phyloP scores from a whole-genome alignment of 495 filamentous ascomycete species.

The Schizothecium vesticola region DNA sequence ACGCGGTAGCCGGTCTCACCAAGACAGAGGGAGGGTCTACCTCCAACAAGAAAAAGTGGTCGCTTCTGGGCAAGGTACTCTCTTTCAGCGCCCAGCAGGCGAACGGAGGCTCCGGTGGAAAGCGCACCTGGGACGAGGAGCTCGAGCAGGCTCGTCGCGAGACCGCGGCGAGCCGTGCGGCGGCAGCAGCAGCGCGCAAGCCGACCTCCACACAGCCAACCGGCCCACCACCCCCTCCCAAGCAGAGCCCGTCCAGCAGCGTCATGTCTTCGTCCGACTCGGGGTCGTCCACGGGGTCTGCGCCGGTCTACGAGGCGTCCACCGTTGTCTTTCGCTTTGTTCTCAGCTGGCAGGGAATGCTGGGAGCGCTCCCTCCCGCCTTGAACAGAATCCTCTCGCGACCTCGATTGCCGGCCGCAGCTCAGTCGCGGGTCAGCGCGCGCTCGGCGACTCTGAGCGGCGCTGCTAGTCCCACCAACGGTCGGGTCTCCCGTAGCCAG shows the following conservation, averaged over 20 bases:
- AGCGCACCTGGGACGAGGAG: conserved; percentile 35
- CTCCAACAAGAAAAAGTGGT: conserved; percentile 59
- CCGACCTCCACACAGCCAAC: conserved; percentile 7
- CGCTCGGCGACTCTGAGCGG: conserved; percentile 14
- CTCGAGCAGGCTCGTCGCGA: conserved; percentile 41
- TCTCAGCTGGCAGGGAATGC: conserved; percentile 27
- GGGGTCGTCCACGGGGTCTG: conserved; percentile 37
- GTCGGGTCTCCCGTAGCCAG: conserved; percentile 22
- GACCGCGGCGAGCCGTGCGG: conserved; percentile 33
- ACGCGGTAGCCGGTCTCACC: neutral
- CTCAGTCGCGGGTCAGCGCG: conserved; percentile 52
- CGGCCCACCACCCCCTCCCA: conserved; percentile 30
- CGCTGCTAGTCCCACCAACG: neutral
- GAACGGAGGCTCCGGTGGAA: conserved; percentile 3
- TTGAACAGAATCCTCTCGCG: conserved; percentile 51
- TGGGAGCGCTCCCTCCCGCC: conserved; percentile 23
- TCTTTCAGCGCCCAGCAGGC: conserved; percentile 41
- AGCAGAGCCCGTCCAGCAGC: conserved; percentile 17
- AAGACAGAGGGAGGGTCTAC: conserved; percentile 13
- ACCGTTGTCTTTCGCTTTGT: conserved; percentile 45
- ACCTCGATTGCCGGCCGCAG: conserved; percentile 70
- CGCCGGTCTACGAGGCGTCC: conserved; percentile 37
- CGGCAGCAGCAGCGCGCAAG: conserved; percentile 13
- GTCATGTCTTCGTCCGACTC: conserved; percentile 33
- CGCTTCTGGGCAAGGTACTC: conserved; percentile 62